Conservation (phyloP, 768 basidiomycete species). For the Sporobolomyces phaffii region DNA sequence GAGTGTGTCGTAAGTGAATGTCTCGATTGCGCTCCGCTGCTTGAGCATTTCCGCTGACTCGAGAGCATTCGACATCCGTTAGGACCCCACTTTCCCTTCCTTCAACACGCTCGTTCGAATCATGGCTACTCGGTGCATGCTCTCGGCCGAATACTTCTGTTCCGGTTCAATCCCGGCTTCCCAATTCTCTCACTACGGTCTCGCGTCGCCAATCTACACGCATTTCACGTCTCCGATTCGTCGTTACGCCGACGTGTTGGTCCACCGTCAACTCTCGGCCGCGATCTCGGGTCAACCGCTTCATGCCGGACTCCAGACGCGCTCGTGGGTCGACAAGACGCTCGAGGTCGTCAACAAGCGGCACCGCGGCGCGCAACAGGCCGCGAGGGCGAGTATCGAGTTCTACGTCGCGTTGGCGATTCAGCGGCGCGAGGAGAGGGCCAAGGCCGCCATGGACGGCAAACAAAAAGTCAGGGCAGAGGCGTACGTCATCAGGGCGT, state of each 20-base stretch:
- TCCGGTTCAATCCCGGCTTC: conserved; percentile 87
- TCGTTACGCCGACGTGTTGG: conserved; percentile 91
- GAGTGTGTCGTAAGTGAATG: conserved; percentile 64
- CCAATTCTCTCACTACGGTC: conserved; percentile 91
- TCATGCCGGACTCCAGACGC: conserved; percentile 81
- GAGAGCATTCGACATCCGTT: no score
- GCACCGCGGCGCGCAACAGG: conserved; percentile 96
- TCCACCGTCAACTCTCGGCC: conserved; percentile 84
- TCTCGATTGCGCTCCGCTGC: no score
- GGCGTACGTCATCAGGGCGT: conserved; percentile 86
- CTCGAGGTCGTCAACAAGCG: conserved; percentile 81
- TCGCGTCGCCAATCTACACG: conserved; percentile 95
- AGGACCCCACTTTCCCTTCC: conserved; percentile 77
- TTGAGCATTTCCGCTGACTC: no score
- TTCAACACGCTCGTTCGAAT: conserved; percentile 98
- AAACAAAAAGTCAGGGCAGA: conserved; percentile 59
- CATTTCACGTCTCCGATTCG: conserved; percentile 98
- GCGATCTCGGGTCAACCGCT: conserved; percentile 77
- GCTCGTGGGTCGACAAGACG: conserved; percentile 76
- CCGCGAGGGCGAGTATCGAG: conserved; percentile 89
- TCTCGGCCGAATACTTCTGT: conserved; percentile 96
- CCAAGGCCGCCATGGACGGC: conserved; percentile 34
- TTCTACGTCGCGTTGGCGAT: conserved; percentile 93
- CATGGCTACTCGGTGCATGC: conserved; percentile 98
- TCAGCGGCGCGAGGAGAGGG: conserved; percentile 46